Conservation (phyloP, 306 rosid genomes). For the Corylus avellana region DNA sequence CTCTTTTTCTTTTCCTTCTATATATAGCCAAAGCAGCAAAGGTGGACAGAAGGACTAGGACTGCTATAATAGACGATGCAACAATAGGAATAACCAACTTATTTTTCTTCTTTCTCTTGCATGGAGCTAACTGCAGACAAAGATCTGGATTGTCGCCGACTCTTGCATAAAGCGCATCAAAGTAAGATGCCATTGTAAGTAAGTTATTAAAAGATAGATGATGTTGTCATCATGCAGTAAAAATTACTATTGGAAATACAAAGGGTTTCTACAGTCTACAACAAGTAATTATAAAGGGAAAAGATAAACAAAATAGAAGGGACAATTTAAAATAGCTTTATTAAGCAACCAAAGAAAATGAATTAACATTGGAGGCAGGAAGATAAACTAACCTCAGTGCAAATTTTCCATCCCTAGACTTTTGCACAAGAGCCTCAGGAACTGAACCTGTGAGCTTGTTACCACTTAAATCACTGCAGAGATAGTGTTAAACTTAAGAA, state of each 20-base stretch:
- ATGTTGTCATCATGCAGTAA: not conserved
- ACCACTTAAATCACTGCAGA: conserved; percentile 16
- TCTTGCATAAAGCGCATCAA: conserved; percentile 16
- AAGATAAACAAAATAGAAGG: not conserved
- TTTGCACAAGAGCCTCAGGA: conserved; percentile 23
- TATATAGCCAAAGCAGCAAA: not conserved
- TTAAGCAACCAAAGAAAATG: not conserved
- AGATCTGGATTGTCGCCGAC: conserved; percentile 28
- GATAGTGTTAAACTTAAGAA: not conserved
- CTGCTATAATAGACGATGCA: conserved; percentile 6
- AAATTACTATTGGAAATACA: no score
- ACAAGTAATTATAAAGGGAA: not conserved
- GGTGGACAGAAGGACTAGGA: conserved; percentile 7
- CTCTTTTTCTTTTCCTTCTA: conserved; percentile 23
- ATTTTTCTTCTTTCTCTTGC: conserved; percentile 16
- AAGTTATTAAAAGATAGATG: not conserved
- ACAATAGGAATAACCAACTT: conserved; percentile 33
- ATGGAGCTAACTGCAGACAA: not conserved
- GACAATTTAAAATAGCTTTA: not conserved
- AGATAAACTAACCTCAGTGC: conserved; percentile 3
- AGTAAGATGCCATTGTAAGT: not conserved
- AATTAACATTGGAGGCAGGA: not conserved
- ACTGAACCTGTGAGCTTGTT: conserved; percentile 29
- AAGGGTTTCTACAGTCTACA: not conserved
- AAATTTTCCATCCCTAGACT: conserved; percentile 1